A percentile compares a stretch with the other conserved stretches of the same genome.
Conservation (phyloP, 2,329 filamentous ascomycete genomes). For the Aspergillus ibericus region DNA sequence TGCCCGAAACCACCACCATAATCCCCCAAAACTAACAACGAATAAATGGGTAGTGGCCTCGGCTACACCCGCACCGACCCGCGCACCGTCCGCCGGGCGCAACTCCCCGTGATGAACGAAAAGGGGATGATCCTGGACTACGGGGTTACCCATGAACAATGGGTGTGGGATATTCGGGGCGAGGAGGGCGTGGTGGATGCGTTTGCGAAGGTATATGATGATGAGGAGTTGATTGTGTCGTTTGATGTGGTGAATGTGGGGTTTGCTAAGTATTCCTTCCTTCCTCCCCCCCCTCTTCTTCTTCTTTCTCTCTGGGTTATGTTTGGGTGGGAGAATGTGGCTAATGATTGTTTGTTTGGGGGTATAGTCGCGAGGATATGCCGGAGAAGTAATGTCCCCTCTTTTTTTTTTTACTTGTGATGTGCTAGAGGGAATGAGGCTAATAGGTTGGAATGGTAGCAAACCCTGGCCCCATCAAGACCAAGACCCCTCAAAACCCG, state of each 20-base stretch:
- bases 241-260: conserved; percentile 52
- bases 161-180: conserved; percentile 51
- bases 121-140: conserved; percentile 53
- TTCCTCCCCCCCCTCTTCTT: background rate
- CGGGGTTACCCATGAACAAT: conserved; percentile 50
- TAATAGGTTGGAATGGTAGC: conserved; percentile 23
- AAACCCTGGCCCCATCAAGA: conserved; percentile 51
- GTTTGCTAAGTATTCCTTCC: conserved; percentile 37
- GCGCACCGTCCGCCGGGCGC: conserved; percentile 34
- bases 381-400: conserved; percentile 4
- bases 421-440: background rate
- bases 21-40: background rate
- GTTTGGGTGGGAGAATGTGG: background rate
- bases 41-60: conserved; percentile 24
- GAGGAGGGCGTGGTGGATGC: conserved; percentile 50
- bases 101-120: conserved; percentile 45
- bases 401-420: background rate
- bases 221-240: conserved; percentile 50
- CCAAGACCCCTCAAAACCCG: conserved; percentile 46
- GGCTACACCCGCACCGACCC: conserved; percentile 39
- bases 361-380: conserved; percentile 17
- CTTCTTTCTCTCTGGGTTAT: background rate
- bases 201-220: conserved; percentile 50
- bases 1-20: too few relatives aligned
- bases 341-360: too few relatives aligned